These are phyloP conservation scores for Diplosphaera chodatii DNA, from an alignment of 139 green algal genomes.

Conservation along the genomic window DNA sequence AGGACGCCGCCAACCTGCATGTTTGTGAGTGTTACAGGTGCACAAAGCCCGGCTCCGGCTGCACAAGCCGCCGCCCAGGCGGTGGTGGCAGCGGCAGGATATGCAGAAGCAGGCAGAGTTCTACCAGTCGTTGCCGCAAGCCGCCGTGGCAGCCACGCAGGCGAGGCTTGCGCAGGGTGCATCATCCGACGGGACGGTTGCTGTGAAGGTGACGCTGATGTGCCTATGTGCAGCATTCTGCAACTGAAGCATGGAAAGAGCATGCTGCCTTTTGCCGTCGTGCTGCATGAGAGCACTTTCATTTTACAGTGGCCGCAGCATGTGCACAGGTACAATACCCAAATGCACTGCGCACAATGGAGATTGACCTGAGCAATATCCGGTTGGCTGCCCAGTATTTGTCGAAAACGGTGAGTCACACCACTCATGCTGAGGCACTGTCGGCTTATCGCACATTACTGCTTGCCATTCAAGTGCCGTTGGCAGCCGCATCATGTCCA, in stretches of 20 bases:
- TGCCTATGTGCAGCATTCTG: too few species aligned
- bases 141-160: slow-evolving; percentile 24
- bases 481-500: too few species aligned
- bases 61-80: neutral
- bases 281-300: too few species aligned
- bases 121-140: neutral
- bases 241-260: too few species aligned
- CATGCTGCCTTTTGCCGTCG: too few species aligned
- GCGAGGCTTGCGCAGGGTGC: slow-evolving; percentile 32
- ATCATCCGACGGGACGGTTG: slow-evolving; percentile 57
- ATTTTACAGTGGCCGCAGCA: too few species aligned
- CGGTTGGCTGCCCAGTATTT: slow-evolving; percentile 63
- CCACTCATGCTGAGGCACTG: too few species aligned
- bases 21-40: slow-evolving; percentile 64
- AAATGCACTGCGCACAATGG: slow-evolving; percentile 64
- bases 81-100: neutral
- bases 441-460: too few species aligned
- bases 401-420: too few species aligned
- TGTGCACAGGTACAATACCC: slow-evolving; percentile 78
- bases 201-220: slow-evolving; percentile 70
- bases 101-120: neutral
- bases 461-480: too few species aligned
- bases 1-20: too few species aligned
- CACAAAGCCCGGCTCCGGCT: slow-evolving; percentile 74
- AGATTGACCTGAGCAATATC: slow-evolving; percentile 75